Evolutionary conservation across 371 early-diverging fungal species (phyloP).

Genomic region (Massospora cicadina): DNA sequence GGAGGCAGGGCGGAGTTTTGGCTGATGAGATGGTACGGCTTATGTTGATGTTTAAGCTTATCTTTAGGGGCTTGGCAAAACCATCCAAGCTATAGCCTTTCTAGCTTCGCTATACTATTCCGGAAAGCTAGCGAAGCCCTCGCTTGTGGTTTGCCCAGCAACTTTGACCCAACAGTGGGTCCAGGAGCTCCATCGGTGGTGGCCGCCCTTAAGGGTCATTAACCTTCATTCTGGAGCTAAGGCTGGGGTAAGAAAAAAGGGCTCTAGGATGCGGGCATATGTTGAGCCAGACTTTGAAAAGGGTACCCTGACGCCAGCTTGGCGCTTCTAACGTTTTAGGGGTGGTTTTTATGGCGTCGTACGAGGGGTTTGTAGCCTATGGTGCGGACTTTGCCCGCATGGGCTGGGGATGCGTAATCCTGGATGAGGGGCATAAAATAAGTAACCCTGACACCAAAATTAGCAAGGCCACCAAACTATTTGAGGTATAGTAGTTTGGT

Average conservation of each 20-base stretch:
- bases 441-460: conserved; percentile 87
- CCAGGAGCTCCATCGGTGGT: conserved; percentile 87
- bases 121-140: conserved; percentile 28
- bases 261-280: conserved; percentile 7
- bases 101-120: conserved; percentile 50
- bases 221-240: conserved; percentile 74
- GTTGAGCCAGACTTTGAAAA: background rate
- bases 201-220: conserved; percentile 80
- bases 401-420: conserved; percentile 76
- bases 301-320: background rate
- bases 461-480: conserved; percentile 66
- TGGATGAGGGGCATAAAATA: conserved; percentile 98
- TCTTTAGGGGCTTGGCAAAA: conserved; percentile 87
- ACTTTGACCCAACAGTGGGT: conserved; percentile 95
- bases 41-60: conserved; percentile 9
- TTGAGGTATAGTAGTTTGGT: conserved; percentile 16
- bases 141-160: conserved; percentile 84
- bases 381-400: conserved; percentile 38
- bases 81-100: conserved; percentile 80
- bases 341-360: conserved; percentile 76
- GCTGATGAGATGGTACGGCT: conserved; percentile 91
- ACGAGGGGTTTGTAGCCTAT: conserved; percentile 59
- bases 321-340: conserved; percentile 24
- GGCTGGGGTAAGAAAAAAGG: conserved; percentile 26
- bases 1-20: conserved; percentile 83